Evolutionary conservation across 441 rosid genomes (phyloP).

Genomic region (Gossypium trilobum): DNA sequence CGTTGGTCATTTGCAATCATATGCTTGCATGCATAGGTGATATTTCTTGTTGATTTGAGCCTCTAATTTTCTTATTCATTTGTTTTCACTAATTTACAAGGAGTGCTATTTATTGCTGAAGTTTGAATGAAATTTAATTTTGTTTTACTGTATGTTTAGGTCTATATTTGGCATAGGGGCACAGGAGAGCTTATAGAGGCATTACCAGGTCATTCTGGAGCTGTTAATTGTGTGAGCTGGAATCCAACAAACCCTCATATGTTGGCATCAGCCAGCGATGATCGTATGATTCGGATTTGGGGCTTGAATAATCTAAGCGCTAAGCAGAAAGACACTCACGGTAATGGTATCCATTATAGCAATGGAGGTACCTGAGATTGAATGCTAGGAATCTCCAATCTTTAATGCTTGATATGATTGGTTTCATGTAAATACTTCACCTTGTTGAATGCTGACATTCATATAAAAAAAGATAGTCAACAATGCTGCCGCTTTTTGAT

Average conservation of each 20-base stretch:
- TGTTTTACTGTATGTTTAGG: slow-evolving; percentile 29
- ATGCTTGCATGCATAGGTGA: not conserved
- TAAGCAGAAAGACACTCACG: slow-evolving; percentile 23
- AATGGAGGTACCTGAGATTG: slow-evolving; percentile 28
- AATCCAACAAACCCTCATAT: slow-evolving; percentile 56
- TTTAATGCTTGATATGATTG: slow-evolving; percentile 20
- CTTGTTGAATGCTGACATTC: slow-evolving; percentile 31
- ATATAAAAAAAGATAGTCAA: slow-evolving; percentile 25
- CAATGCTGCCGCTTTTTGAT: slow-evolving; percentile 24
- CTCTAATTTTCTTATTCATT: no score
- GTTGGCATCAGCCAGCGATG: slow-evolving; percentile 71
- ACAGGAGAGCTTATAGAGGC: slow-evolving; percentile 37
- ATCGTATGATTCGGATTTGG: slow-evolving; percentile 70
- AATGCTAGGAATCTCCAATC: slow-evolving; percentile 4
- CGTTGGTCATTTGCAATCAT: not conserved
- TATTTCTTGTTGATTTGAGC: not conserved
- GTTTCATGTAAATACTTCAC: slow-evolving; percentile 30
- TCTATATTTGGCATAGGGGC: slow-evolving; percentile 58
- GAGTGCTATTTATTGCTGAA: not conserved
- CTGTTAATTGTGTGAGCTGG: slow-evolving; percentile 73
- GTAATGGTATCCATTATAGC: slow-evolving; percentile 45
- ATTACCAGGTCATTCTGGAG: slow-evolving; percentile 59
- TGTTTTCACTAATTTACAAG: not conserved
- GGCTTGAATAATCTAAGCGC: slow-evolving; percentile 37
- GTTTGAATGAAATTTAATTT: no score